Percentiles rank a stretch among this genome's conserved stretches.
These are phyloP conservation scores for Oryza meridionalis DNA, from an alignment of 176 grass and related monocot species.

Conservation along the genomic window DNA sequence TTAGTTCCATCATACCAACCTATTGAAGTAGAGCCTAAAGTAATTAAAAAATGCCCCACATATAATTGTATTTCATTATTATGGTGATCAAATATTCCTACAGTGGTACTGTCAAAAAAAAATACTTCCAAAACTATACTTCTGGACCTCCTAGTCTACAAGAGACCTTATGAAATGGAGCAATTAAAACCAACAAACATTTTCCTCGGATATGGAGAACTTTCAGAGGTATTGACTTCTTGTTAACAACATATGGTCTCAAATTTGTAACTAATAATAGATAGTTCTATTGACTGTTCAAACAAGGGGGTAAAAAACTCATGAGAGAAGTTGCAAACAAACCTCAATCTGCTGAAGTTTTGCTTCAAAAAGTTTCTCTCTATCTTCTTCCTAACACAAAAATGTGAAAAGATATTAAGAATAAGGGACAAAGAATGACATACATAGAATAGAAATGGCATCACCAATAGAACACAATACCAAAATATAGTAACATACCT, in stretches of 20 bases:
- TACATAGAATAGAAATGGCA: slow-evolving; percentile 28
- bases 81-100: neutral
- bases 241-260: slow-evolving; percentile 29
- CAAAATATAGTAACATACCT: slow-evolving; percentile 45
- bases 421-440: neutral
- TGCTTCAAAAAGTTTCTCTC: slow-evolving; percentile 94
- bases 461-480: slow-evolving; percentile 26
- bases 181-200: slow-evolving; percentile 13
- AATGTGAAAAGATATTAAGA: slow-evolving; percentile 17
- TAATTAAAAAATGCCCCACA: neutral
- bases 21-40: neutral
- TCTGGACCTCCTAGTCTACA: slow-evolving; percentile 1
- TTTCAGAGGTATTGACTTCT: slow-evolving; percentile 4
- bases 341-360: slow-evolving; percentile 99
- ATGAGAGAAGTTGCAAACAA: slow-evolving; percentile 42
- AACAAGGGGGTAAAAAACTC: slow-evolving; percentile 20
- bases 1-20: neutral
- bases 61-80: neutral
- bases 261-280: slow-evolving; percentile 22
- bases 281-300: neutral
- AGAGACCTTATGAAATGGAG: neutral
- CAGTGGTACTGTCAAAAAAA: neutral
- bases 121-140: neutral
- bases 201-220: neutral
- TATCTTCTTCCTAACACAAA: slow-evolving; percentile 82